Evolutionary conservation across 768 basidiomycete species (phyloP).

Genomic region (Phlebiopsis flavidoalba): DNA sequence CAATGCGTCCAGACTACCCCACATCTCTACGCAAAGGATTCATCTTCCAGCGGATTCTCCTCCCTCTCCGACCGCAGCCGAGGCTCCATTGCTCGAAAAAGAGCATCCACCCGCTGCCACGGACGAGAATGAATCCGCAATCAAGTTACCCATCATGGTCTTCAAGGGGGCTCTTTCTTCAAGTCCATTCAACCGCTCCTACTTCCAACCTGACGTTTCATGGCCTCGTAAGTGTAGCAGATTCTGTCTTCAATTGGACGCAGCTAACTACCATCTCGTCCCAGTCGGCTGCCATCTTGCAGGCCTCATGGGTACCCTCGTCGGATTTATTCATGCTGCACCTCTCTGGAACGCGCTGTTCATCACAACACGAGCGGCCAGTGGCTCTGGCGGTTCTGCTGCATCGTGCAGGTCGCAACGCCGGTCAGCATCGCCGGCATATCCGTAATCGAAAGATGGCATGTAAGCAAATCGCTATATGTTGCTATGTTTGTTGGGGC

Average conservation of each 20-base stretch:
- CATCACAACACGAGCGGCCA: background rate
- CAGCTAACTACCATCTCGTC: background rate
- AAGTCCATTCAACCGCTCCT: background rate
- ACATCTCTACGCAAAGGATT: no score
- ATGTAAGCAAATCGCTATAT: background rate
- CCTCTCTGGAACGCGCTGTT: background rate
- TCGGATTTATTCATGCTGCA: background rate
- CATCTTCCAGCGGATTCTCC: no score
- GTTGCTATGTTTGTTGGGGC: background rate
- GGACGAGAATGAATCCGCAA: no score
- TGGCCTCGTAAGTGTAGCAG: background rate
- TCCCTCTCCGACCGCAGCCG: no score
- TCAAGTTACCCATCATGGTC: no score
- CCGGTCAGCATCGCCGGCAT: background rate
- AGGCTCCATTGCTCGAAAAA: no score
- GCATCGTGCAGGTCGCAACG: background rate
- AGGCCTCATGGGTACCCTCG: background rate
- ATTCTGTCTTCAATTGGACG: background rate
- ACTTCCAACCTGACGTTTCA: background rate
- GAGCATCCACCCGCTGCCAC: no score
- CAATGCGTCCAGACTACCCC: no score
- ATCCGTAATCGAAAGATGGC: background rate
- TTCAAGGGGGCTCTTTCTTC: no score
- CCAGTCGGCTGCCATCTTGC: background rate
- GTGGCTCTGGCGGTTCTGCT: background rate